phyloP scores from a whole-genome alignment of 441 rosid species.

The Gossypium schwendimanii region DNA sequence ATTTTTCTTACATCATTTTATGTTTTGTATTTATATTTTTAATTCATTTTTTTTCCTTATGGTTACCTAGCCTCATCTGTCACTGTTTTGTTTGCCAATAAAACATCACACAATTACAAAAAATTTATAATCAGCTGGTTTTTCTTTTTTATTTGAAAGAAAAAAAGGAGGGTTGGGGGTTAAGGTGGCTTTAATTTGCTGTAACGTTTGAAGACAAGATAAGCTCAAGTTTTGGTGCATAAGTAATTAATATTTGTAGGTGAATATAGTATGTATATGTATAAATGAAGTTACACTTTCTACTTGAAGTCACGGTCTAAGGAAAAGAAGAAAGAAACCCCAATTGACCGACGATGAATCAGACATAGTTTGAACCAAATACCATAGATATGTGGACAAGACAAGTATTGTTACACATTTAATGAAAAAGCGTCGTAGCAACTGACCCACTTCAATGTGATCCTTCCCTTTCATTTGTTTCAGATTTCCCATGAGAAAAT shows the following conservation, averaged over 20 bases:
- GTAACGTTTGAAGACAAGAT: not conserved
- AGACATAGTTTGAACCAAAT: not conserved
- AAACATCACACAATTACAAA: not conserved
- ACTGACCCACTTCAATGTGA: constrained; percentile 1
- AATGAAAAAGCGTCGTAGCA: not conserved
- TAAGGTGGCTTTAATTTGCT: too few relatives aligned
- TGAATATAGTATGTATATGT: not conserved
- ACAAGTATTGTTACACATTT: not conserved
- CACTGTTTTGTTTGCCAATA: not conserved
- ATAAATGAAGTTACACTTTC: not conserved
- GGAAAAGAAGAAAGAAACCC: not conserved
- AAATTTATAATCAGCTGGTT: too few relatives aligned
- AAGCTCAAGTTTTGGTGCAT: not conserved
- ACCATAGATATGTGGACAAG: not conserved
- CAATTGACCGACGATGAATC: not conserved
- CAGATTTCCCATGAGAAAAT: not conserved
- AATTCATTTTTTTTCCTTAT: too few relatives aligned
- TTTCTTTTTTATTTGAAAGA: too few relatives aligned
- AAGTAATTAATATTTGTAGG: not conserved
- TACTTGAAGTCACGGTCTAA: not conserved
- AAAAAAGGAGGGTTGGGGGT: too few relatives aligned
- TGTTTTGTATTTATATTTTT: too few relatives aligned
- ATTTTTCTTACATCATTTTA: too few relatives aligned
- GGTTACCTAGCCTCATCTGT: too few relatives aligned
- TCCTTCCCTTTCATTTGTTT: not conserved